Conservation (phyloP, 2,329 filamentous ascomycete species). For the Bimuria novae-zelandiae region DNA sequence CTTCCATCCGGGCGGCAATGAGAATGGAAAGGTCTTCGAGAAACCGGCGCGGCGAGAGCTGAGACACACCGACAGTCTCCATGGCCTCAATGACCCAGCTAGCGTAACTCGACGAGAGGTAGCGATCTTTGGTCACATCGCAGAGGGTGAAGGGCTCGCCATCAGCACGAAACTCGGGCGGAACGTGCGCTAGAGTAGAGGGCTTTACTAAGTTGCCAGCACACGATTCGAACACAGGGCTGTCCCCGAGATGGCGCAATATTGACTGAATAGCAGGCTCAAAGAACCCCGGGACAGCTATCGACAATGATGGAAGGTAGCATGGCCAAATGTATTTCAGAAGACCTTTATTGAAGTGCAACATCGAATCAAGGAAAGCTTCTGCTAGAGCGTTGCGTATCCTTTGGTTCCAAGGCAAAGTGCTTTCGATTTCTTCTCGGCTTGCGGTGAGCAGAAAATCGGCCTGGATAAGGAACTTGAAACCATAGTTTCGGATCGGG, state of each 20-base stretch:
- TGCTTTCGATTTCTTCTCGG: slow-evolving; percentile 12
- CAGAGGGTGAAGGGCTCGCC: neutral
- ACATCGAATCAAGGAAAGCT: neutral
- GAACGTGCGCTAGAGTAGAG: neutral
- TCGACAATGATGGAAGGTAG: slow-evolving; percentile 3
- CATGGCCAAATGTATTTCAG: slow-evolving; percentile 8
- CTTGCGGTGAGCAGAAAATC: slow-evolving; percentile 14
- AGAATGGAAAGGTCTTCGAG: slow-evolving; percentile 1
- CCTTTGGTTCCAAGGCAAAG: neutral
- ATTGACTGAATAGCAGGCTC: neutral
- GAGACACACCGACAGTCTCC: neutral
- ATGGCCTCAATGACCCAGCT: slow-evolving; percentile 2
- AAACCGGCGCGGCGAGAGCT: neutral
- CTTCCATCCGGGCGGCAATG: neutral
- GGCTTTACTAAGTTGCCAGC: neutral
- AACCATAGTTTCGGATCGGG: slow-evolving; percentile 26
- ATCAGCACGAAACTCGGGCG: neutral
- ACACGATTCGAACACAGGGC: neutral
- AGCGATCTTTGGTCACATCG: neutral
- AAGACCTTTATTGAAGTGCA: neutral
- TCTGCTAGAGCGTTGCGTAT: neutral
- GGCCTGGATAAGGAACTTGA: slow-evolving; percentile 16
- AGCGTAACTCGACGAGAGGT: neutral
- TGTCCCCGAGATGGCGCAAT: neutral
- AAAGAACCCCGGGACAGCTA: slow-evolving; percentile 6